Evolutionary conservation across 768 basidiomycete species (phyloP).

Genomic region (Trametes villosa): DNA sequence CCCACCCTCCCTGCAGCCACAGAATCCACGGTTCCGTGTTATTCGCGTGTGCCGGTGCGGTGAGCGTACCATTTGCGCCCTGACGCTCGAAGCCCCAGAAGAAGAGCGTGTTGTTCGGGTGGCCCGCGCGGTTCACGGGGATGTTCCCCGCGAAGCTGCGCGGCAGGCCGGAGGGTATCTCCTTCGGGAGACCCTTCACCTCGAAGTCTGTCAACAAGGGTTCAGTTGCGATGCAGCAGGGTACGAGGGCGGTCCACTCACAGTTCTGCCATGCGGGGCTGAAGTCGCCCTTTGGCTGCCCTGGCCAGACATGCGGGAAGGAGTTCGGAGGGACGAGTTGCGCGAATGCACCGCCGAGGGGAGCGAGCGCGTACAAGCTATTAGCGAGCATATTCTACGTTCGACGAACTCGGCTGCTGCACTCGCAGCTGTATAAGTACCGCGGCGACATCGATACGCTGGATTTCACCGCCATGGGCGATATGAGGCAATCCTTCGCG

Average conservation of each 20-base stretch:
- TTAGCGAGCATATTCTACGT: not conserved
- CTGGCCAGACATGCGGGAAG: conserved; percentile 32
- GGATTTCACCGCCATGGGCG: not conserved
- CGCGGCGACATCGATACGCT: not conserved
- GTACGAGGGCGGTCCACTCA: conserved; percentile 1
- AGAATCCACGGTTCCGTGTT: conserved; percentile 66
- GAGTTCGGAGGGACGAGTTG: conserved; percentile 20
- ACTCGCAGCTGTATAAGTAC: not conserved
- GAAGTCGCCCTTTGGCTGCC: conserved; percentile 27
- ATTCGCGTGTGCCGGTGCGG: conserved; percentile 35
- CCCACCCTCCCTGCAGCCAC: conserved; percentile 74
- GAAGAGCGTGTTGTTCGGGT: conserved; percentile 39
- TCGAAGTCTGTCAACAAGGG: conserved; percentile 30
- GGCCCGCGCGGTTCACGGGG: conserved; percentile 31
- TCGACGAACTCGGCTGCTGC: not conserved
- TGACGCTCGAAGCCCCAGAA: conserved; percentile 37
- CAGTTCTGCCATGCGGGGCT: conserved; percentile 31
- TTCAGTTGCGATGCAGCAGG: no score
- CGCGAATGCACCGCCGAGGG: not conserved
- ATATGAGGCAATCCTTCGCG: conserved; percentile 8
- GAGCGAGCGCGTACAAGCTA: not conserved
- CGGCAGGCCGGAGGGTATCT: conserved; percentile 27
- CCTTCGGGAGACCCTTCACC: conserved; percentile 32
- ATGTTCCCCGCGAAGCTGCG: conserved; percentile 38
- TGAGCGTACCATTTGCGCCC: conserved; percentile 46